Evolutionary conservation across 768 basidiomycete species (phyloP), one percentile per base, ranked within the genome.

Genomic region (Sarcodon sp.): DNA sequence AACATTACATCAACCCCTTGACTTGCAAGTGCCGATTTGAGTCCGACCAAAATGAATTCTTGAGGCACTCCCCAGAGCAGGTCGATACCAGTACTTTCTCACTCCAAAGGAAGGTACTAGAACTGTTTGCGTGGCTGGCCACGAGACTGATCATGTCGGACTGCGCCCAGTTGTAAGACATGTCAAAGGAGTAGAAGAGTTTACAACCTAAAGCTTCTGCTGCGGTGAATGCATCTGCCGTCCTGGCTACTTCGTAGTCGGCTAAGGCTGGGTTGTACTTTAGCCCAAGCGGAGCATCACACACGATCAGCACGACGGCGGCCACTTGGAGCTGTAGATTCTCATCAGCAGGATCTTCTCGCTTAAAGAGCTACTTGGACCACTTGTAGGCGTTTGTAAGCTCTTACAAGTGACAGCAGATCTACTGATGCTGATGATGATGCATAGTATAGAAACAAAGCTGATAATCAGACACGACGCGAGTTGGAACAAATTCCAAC

Each of bases 151-250:
- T 53, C 51, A 58, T 54, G 41, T 58, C 55, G 21, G 32, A 12
- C 13, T 46, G 35, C 33, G 34, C 31, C 59, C 57, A 61, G 10
- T 48, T 44, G 27, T 37, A 53, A n/a, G 58, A 56, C 64, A 66
- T 64, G 50, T 68, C 68, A 48, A 67, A 64, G 32, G 61, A 65
- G 48, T 65, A 51, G 56, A 68, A 66, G 13, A 69, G 51, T 56
- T 66, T 64, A 60, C 67, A 67, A 37, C 55, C 53, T 34, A 55
- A 48, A 16, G 56, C 51, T 33, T 62, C 67, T 1, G 63, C 55
- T 0, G 57, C 69, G 33, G 56, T 38, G 51, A 64, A 70, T 8
- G 68, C 68, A 38, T 58, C 58, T 1, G 58, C 57, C 15, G 69
- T 53, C 10, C 47, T 50, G 38, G 49, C 53, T 6, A 59, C 52